Conservation (phyloP, 495 filamentous ascomycete genomes). For the Aspergillus avenaceus region DNA sequence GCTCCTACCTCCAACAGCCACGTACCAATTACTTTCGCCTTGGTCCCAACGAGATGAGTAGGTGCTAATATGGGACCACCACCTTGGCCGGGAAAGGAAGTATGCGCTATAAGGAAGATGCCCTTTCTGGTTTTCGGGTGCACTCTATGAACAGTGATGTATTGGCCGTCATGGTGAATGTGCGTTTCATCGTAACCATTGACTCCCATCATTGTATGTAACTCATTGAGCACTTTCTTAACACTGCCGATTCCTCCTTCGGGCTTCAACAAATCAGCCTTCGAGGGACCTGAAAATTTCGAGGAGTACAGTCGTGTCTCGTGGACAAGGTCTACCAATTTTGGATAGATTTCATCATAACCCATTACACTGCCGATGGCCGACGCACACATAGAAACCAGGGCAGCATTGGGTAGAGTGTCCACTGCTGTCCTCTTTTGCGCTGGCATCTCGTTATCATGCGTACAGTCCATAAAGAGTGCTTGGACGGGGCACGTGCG, state of each 20-base stretch:
- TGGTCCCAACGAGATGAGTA: conserved; percentile 68
- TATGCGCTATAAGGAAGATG: conserved; percentile 92
- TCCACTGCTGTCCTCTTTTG: conserved; percentile 95
- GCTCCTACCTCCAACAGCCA: conserved; percentile 85
- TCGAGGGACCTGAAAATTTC: conserved; percentile 55
- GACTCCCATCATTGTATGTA: conserved; percentile 90
- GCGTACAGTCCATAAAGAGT: conserved; percentile 98
- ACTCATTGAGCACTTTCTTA: conserved; percentile 85
- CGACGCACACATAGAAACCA: conserved; percentile 93
- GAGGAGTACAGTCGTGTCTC: conserved; percentile 82
- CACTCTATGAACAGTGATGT: conserved; percentile 92
- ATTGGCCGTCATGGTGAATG: conserved; percentile 93
- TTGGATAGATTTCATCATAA: conserved; percentile 97
- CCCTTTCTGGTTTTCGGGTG: conserved; percentile 87
- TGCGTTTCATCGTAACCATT: conserved; percentile 93
- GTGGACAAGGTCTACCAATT: conserved; percentile 81
- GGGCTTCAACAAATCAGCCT: conserved; percentile 54
- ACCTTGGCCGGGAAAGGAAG: conserved; percentile 84
- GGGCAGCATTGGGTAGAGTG: conserved; percentile 90
- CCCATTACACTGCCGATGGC: conserved; percentile 95
- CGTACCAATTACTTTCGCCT: conserved; percentile 74
- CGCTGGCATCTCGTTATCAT: conserved; percentile 94
- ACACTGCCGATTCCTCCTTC: conserved; percentile 81
- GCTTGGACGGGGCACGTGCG: conserved; percentile 82
- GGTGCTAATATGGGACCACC: conserved; percentile 71